These are phyloP conservation scores for Discostella stelligera DNA, from an alignment of 352 stramenopile species.

Conservation along the genomic window DNA sequence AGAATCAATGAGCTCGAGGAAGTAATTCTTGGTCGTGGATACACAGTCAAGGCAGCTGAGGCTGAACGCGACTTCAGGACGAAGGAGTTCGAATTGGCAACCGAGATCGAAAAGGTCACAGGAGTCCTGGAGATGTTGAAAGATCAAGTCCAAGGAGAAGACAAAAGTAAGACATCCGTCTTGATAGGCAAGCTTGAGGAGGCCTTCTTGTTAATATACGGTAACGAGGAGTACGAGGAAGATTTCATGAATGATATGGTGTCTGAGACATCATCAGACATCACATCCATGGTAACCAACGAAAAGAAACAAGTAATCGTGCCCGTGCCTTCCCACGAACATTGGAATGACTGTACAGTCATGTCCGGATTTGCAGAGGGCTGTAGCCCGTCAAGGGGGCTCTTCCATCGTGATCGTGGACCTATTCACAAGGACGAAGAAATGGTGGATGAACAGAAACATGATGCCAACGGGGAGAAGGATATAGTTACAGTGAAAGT, in stretches of 20 bases:
- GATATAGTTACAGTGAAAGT: not conserved
- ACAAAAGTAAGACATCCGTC: conserved; percentile 39
- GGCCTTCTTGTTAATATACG: conserved; percentile 11
- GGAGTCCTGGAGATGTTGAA: conserved; percentile 36
- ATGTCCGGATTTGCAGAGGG: not conserved
- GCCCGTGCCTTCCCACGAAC: not conserved
- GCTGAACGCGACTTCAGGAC: conserved; percentile 25
- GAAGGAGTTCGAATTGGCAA: conserved; percentile 23
- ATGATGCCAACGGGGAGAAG: not conserved
- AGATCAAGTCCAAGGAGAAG: conserved; percentile 27
- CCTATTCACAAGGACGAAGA: not conserved
- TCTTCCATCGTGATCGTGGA: not conserved
- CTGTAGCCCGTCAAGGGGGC: not conserved
- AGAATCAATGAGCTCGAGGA: conserved; percentile 38
- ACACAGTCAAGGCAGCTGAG: conserved; percentile 20
- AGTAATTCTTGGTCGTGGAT: conserved; percentile 33
- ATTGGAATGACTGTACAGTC: not conserved
- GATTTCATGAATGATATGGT: not conserved
- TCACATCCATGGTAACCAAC: not conserved
- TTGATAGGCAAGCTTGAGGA: conserved; percentile 39
- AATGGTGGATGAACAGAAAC: not conserved
- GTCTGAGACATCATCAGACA: not conserved
- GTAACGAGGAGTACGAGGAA: not conserved
- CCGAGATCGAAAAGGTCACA: conserved; percentile 34
- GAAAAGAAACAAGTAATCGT: not conserved